phyloP scores from a whole-genome alignment of 2,329 filamentous ascomycete species.

The Cordyceps javanica region DNA sequence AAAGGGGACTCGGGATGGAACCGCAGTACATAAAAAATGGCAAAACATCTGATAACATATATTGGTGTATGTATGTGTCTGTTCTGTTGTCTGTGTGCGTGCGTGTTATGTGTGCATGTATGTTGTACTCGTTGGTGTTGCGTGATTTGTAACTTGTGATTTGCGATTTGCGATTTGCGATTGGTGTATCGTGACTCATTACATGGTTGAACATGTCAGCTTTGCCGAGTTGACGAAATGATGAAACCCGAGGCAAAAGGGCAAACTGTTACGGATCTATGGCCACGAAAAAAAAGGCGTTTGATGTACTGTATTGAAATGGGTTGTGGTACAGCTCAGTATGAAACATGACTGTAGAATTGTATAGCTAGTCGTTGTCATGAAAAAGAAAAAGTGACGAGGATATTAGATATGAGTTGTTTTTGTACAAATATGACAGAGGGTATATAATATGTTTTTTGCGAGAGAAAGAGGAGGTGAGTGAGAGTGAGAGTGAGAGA shows the following conservation, averaged over 20 bases:
- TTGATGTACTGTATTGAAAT: neutral
- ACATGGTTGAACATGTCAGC: neutral
- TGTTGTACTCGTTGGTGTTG: neutral
- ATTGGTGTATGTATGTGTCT: neutral
- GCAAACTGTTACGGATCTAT: too few species aligned
- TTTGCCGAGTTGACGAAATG: neutral
- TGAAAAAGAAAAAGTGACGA: too few species aligned
- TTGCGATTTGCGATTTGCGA: too few species aligned
- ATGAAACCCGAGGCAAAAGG: neutral
- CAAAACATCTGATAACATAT: conserved; percentile 12
- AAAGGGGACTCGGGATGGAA: conserved; percentile 12
- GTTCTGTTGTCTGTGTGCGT: neutral
- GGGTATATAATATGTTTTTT: neutral
- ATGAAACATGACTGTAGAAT: neutral
- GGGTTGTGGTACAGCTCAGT: neutral
- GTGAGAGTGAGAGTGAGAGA: too few species aligned
- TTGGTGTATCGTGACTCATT: too few species aligned
- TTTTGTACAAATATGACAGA: neutral
- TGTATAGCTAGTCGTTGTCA: neutral
- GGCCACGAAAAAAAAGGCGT: too few species aligned
- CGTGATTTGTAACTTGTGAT: neutral
- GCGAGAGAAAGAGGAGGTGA: too few species aligned
- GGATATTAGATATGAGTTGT: too few species aligned
- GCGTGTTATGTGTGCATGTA: neutral
- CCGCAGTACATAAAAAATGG: conserved; percentile 16